phyloP scores from a whole-genome alignment of 2,329 filamentous ascomycete genomes.

The Proliferodiscus dingleyae region DNA sequence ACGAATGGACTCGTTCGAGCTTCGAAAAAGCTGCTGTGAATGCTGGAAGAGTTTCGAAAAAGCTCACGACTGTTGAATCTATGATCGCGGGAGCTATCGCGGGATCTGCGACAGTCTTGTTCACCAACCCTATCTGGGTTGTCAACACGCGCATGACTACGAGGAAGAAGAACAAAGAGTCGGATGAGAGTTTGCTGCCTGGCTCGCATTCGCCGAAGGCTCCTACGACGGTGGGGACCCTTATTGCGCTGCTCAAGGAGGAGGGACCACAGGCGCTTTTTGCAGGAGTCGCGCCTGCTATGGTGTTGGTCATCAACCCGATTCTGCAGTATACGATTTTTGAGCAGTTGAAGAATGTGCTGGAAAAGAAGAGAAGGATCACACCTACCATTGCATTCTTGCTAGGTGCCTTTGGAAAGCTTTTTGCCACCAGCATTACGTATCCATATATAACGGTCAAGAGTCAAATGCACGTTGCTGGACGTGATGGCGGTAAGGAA shows the following conservation, averaged over 20 bases:
- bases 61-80: constrained; percentile 84
- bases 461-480: constrained; percentile 92
- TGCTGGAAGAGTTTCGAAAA: constrained; percentile 68
- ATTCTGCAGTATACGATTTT: constrained; percentile 99
- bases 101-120: constrained; percentile 86
- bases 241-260: constrained; percentile 72
- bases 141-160: constrained; percentile 98
- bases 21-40: constrained; percentile 75
- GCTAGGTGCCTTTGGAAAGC: constrained; percentile 87
- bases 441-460: constrained; percentile 99
- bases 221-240: constrained; percentile 73
- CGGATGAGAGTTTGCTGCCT: constrained; percentile 39
- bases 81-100: constrained; percentile 95
- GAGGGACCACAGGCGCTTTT: constrained; percentile 86
- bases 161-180: constrained; percentile 54
- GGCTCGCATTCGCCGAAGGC: constrained; percentile 43
- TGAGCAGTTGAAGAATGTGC: constrained; percentile 89
- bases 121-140: constrained; percentile 99
- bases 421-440: constrained; percentile 88
- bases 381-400: constrained; percentile 86
- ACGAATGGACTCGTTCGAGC: constrained; percentile 88
- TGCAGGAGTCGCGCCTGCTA: constrained; percentile 82
- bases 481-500: constrained; percentile 69
- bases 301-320: constrained; percentile 95
- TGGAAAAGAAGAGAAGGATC: constrained; percentile 71